Conservation (phyloP, 805 yeast genomes). For the Kazachstania africana region DNA sequence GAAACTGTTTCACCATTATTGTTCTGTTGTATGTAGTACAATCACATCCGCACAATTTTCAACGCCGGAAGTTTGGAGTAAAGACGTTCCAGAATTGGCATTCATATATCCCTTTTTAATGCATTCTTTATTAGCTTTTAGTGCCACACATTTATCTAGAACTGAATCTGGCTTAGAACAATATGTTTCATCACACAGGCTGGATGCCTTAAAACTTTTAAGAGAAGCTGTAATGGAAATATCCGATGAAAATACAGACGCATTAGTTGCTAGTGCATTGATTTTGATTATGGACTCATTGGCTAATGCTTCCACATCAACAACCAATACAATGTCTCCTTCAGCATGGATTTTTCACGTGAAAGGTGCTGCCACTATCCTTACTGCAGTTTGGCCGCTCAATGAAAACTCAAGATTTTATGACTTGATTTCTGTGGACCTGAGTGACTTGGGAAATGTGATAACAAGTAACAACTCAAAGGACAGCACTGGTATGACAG, state of each 20-base stretch:
- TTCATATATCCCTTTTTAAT: slow-evolving; percentile 80
- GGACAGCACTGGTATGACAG: too few species aligned
- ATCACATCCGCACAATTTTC: slow-evolving; percentile 87
- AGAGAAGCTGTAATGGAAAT: slow-evolving; percentile 81
- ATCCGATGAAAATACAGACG: slow-evolving; percentile 78
- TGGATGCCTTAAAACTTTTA: slow-evolving; percentile 70
- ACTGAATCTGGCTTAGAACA: slow-evolving; percentile 67
- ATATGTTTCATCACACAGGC: slow-evolving; percentile 74
- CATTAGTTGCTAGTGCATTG: slow-evolving; percentile 83
- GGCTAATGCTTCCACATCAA: slow-evolving; percentile 66
- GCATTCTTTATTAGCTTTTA: slow-evolving; percentile 84
- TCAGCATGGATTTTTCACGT: slow-evolving; percentile 97
- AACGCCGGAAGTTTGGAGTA: slow-evolving; percentile 69
- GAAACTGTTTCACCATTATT: slow-evolving; percentile 76
- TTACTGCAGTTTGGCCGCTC: slow-evolving; percentile 91
- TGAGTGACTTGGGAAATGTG: slow-evolving; percentile 76
- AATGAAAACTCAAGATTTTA: slow-evolving; percentile 57
- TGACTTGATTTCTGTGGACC: slow-evolving; percentile 69
- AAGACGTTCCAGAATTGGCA: slow-evolving; percentile 79
- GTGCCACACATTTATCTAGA: slow-evolving; percentile 83
- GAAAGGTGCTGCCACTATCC: slow-evolving; percentile 90
- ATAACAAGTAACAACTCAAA: slow-evolving; percentile 27
- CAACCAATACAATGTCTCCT: slow-evolving; percentile 51
- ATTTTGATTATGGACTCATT: slow-evolving; percentile 84
- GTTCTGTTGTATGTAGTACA: slow-evolving; percentile 72